Evolutionary conservation across 2,329 filamentous ascomycete genomes (phyloP).

Genomic region (Aspergillus floridensis): DNA sequence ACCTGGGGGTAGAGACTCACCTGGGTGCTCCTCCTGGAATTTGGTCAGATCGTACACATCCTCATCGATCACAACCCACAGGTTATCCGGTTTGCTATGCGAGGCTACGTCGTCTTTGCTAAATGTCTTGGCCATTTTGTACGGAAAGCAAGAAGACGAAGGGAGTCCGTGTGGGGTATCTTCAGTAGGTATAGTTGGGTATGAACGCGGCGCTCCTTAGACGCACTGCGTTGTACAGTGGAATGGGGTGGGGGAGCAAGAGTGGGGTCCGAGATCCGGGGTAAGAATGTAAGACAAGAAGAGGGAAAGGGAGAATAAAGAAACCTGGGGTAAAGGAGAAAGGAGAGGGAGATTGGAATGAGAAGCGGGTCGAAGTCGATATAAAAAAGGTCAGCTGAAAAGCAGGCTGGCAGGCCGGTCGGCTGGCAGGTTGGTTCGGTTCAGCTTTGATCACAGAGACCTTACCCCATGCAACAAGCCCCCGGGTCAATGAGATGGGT

Average conservation of each 20-base stretch:
- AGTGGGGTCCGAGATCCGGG: not conserved
- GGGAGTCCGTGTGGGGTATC: not conserved
- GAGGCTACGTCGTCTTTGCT: constrained; percentile 79
- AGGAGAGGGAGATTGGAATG: constrained; percentile 3
- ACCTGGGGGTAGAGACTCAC: constrained; percentile 20
- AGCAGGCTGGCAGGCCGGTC: constrained; percentile 11
- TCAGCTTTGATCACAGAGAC: not conserved
- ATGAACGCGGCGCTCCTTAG: not conserved
- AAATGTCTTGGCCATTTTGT: constrained; percentile 82
- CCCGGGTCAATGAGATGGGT: too few species aligned
- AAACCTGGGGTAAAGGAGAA: constrained; percentile 13
- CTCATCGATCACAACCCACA: constrained; percentile 89
- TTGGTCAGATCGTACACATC: constrained; percentile 95
- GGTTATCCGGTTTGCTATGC: constrained; percentile 81
- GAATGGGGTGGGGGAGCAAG: not conserved
- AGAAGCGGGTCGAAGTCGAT: not conserved
- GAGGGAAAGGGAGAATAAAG: not conserved
- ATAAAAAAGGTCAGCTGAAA: constrained; percentile 14
- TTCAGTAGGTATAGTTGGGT: not conserved
- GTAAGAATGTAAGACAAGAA: not conserved
- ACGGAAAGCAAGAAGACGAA: not conserved
- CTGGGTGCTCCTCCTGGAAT: constrained; percentile 79
- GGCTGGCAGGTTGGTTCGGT: constrained; percentile 2
- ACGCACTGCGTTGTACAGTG: not conserved
- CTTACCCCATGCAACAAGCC: not conserved